A percentile compares a stretch with the other conserved stretches of the same genome.
phyloP scores from a whole-genome alignment of 2,329 filamentous ascomycete genomes.

The Cadophora gregata region DNA sequence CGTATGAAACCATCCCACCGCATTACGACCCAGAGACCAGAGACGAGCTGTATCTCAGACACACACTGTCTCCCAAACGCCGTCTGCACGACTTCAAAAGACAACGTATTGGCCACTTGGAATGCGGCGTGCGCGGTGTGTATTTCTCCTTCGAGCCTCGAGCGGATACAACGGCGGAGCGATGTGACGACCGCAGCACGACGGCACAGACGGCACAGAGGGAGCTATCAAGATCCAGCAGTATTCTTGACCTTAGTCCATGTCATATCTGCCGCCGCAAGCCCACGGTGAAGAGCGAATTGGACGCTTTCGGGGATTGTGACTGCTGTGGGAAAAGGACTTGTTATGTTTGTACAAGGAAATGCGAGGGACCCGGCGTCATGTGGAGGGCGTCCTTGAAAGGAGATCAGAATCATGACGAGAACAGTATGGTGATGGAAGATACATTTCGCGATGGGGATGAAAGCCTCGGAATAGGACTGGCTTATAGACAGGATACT shows the following conservation, averaged over 20 bases:
- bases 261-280: conserved; percentile 73
- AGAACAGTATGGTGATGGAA: conserved; percentile 11
- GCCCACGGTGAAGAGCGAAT: conserved; percentile 67
- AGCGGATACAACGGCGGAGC: background rate
- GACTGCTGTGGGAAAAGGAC: conserved; percentile 65
- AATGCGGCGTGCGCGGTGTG: background rate
- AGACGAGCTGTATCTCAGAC: conserved; percentile 4
- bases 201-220: background rate
- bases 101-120: conserved; percentile 22
- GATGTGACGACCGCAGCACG: background rate
- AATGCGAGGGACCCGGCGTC: conserved; percentile 52
- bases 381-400: conserved; percentile 6
- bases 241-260: conserved; percentile 50
- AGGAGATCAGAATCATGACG: background rate
- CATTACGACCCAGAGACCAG: background rate
- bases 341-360: conserved; percentile 72
- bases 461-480: background rate
- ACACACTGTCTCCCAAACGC: background rate
- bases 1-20: conserved; percentile 3
- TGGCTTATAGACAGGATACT: background rate
- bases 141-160: conserved; percentile 1
- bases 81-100: conserved; percentile 26
- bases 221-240: background rate
- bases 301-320: conserved; percentile 71
- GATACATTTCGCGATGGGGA: conserved; percentile 19